Evolutionary conservation across 106 monocot genomes (phyloP), one percentile per base, ranked within the genome.

Genomic region (Dioscorea alata): DNA sequence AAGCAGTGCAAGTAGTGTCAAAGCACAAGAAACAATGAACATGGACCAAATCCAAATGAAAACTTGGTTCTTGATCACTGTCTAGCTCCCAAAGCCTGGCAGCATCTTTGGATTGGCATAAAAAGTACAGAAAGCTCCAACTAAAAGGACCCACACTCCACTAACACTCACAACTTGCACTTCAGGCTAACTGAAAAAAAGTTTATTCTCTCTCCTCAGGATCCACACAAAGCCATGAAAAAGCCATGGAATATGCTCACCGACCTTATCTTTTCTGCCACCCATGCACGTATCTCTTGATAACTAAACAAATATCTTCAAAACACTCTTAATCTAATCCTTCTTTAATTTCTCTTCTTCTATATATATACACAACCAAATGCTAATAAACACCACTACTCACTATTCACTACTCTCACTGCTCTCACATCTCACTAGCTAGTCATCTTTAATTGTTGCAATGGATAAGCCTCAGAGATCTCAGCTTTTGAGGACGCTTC

Each of bases 401-500:
- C 51, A 51, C 19, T 54, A 19, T 2, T 51, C 51, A 51, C 51
- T 17, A 51, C 51, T 51, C 14, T 51, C 12, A 12, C 14, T 51
- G n/a, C n/a, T 53, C 53, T 53, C 53, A 53, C 53, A 7, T 13
- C 54, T 54, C 54, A 18, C 1, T 15, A 54, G 51, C 15, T 54
- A 54, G 13, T 54, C 19, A 19, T 16, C 54, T 54, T 18, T 18
- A 8, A 5, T 0, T 19, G 5, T n/a, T n/a, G 5, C 54, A 54
- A 54, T 54, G 54, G 54, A 54, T 70, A 81, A 70, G 67, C 15
- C 82, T 33, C 35, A 69, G 21, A 78, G 68, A 60, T 54, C 77
- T 14, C 81, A 87, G 63, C 61, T 81, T 4, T 71, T 77, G 24
- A 94, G 87, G 66, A 57, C 75, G 4, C 48, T 67, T 0, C 20